Base-by-base conservation (phyloP, 106 monocot species). In the Acorus gramineus region DNA sequence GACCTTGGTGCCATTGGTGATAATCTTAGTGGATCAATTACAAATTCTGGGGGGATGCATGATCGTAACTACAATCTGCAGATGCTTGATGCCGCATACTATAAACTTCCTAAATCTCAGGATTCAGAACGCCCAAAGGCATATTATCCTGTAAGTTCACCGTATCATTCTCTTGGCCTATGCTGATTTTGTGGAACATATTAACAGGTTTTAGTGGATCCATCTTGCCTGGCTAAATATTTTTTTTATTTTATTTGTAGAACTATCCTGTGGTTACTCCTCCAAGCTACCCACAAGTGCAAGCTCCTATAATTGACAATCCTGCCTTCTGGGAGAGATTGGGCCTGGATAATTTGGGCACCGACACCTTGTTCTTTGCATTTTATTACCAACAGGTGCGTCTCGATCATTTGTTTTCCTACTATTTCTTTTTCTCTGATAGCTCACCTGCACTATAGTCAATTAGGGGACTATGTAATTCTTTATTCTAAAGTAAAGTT, bases 341-440 rank as follows among this genome's bases (percentile, higher is more conserved):
- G 56, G 76, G 85, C 47, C 61, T 77, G 62, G 98, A 92, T 71
- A 70, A 67, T 61, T 28, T 66, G 43, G 89, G 86, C 53, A 79
- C 83, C 12, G 98, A 99, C 68, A 78, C 80, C 2, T 63, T 99
- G 54, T 99, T 99, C 69, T 99, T 92, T 84, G 81, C 98, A 50
- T 99, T 99, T 80, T 99, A 99, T 59, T 89, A 89, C 61, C 98
- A 99, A 67, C 98, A 85, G 77, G 98, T 99, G 44, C 62, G 62
- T 55, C 11, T 5, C 12, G 45, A 58, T 42, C 52, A 11, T 64
- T 9, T 3, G 52, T 58, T 6, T 45, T 64, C 48, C 62, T 69
- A 42, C 14, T 9, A 11, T 67, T 62, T 70, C 50, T 6, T 51
- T 56, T 59, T 7, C 4, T 67, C 14, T 52, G 5, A 8, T 14